Evolutionary conservation across 108 stramenopile genomes (phyloP).

Genomic region (Conticribra weissflogii): DNA sequence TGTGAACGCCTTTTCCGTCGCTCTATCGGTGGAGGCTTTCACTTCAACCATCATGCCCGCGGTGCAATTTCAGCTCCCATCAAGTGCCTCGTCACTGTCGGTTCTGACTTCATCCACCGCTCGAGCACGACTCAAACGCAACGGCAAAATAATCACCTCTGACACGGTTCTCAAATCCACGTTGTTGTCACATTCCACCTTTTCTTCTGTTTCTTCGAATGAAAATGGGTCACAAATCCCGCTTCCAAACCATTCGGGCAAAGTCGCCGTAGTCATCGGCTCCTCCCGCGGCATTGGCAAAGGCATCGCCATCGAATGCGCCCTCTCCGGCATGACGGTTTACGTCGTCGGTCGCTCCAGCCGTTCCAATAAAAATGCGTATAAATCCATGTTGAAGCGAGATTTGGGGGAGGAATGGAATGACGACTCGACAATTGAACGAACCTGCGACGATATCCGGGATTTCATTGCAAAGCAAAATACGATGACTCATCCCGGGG

Average conservation of each 20-base stretch:
- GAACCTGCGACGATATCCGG: slow-evolving; percentile 56
- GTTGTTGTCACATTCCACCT: too few relatives aligned
- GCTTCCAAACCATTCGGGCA: slow-evolving; percentile 11
- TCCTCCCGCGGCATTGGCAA: slow-evolving; percentile 66
- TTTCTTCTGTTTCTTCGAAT: neutral
- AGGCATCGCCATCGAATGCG: slow-evolving; percentile 82
- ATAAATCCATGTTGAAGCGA: slow-evolving; percentile 12
- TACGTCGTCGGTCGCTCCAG: slow-evolving; percentile 51
- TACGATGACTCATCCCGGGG: slow-evolving; percentile 48
- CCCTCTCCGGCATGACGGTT: slow-evolving; percentile 62
- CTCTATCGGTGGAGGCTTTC: too few relatives aligned
- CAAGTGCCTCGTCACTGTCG: too few relatives aligned
- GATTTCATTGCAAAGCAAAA: slow-evolving; percentile 30
- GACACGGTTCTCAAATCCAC: too few relatives aligned
- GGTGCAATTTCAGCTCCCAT: too few relatives aligned
- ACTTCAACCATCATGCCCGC: too few relatives aligned
- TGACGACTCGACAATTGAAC: slow-evolving; percentile 58
- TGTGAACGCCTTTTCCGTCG: too few relatives aligned
- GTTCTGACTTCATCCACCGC: too few relatives aligned
- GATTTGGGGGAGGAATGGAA: slow-evolving; percentile 18
- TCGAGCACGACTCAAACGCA: too few relatives aligned
- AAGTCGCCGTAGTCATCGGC: slow-evolving; percentile 51
- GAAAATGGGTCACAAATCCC: neutral
- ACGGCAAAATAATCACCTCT: too few relatives aligned
- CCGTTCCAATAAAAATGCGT: slow-evolving; percentile 16